Evolutionary conservation across 73 alveolate genomes (phyloP), one percentile per base, ranked within the genome.

Genomic region (Diophrys appendiculata): DNA sequence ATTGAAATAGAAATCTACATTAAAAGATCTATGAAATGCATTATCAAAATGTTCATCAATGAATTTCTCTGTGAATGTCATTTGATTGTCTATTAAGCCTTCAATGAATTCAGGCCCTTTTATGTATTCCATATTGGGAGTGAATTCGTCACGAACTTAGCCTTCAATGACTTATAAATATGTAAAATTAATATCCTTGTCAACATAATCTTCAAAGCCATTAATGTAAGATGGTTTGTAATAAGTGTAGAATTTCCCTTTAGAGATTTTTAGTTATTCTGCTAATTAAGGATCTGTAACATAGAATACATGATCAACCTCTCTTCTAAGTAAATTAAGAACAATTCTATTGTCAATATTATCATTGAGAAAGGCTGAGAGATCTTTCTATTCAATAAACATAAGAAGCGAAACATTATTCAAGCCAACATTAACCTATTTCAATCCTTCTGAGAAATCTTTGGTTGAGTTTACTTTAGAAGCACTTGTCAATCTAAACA

Each of bases 111-210:
- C 89, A 24, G 30, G 80, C 26, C 80, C 26, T 22, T 53, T 29
- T 30, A 80, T 71, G 69, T 72, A 72, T 0, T 71, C 79, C 1
- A 54, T 71, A 14, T 79, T 77, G 23, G 78, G 72, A 1, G 1
- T 31, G 35, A 86, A 86, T 54, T 78, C 89, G 54, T 86, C 93
- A 73, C 93, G 53, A 65, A 88, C 80, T 35, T 77, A 23, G 25
- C 93, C 93, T 80, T 86, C 93, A 60, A 54, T 67, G 0, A 89
- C 93, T 54, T 86, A 74, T 0, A 86, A 76, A 72, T 67, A 86
- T 24, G 56, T 70, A 64, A 86, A 30, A 70, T 86, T 80, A 29
- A 86, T 84, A 75, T 80, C 93, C 68, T 80, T 86, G 33, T 80
- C 93, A 0, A 73, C 68, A 26, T 60, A 78, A 35, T 77, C 72